Percentiles rank a stretch among this genome's conserved stretches.
These are phyloP conservation scores for Beauveria sp. DNA, from an alignment of 2,329 filamentous ascomycete genomes.

Conservation along the genomic window DNA sequence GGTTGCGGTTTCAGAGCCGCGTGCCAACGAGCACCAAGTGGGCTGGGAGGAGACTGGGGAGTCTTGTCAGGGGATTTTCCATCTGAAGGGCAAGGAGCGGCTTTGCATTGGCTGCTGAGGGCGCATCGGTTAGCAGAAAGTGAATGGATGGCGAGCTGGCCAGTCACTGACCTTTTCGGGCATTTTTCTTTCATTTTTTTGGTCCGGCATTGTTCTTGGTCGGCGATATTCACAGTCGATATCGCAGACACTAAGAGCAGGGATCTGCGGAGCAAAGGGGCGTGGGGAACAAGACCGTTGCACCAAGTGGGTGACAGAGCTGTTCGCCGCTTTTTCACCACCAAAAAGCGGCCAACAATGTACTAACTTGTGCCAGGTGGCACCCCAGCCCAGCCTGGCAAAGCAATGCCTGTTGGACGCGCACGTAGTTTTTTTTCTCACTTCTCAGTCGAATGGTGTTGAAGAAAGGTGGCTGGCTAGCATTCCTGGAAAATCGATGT, in stretches of 20 bases:
- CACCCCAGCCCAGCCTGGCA: neutral
- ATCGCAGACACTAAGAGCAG: neutral
- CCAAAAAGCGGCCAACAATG: no score
- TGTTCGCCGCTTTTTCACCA: no score
- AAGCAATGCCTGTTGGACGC: neutral
- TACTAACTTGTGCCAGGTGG: no score
- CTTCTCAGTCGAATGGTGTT: neutral
- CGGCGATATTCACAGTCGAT: neutral
- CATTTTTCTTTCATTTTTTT: no score
- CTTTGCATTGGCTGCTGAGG: neutral
- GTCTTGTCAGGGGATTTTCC: neutral
- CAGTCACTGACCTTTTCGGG: no score
- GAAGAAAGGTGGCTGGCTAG: neutral
- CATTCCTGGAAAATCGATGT: neutral
- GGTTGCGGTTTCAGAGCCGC: slow-evolving; percentile 8
- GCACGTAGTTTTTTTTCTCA: no score
- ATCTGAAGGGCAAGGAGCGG: neutral
- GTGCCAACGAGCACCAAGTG: neutral
- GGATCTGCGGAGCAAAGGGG: neutral
- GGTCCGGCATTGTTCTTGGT: no score
- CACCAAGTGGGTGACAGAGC: no score
- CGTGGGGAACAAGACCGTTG: neutral
- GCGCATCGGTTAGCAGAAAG: neutral
- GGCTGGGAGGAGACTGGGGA: neutral
- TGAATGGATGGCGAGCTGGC: neutral